Percentiles rank a stretch among this genome's conserved stretches.
phyloP scores from a whole-genome alignment of 805 yeast genomes.

The Saccharomycopsis olivae region DNA sequence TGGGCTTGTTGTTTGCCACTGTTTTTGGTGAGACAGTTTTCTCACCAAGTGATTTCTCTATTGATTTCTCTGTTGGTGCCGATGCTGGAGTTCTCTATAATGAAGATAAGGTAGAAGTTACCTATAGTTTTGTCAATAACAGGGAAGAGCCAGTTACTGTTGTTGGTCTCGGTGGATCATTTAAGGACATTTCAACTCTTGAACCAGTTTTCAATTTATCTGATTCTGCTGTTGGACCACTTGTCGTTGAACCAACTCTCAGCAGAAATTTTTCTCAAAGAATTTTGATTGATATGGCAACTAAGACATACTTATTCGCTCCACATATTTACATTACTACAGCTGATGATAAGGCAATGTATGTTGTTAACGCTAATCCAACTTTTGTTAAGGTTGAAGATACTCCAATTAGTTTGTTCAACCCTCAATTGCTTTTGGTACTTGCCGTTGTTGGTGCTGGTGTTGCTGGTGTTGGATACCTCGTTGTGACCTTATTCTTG shows the following conservation, averaged over 20 bases:
- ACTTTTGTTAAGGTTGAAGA: slow-evolving; percentile 52
- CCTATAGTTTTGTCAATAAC: slow-evolving; percentile 41
- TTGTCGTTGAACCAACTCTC: slow-evolving; percentile 40
- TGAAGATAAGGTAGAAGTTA: slow-evolving; percentile 43
- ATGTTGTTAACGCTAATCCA: slow-evolving; percentile 46
- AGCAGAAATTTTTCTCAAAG: slow-evolving; percentile 43
- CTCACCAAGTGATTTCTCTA: too few relatives aligned
- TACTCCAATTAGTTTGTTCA: slow-evolving; percentile 54
- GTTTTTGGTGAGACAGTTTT: too few relatives aligned
- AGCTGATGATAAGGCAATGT: slow-evolving; percentile 38
- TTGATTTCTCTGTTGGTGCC: slow-evolving; percentile 5
- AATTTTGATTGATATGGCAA: slow-evolving; percentile 49
- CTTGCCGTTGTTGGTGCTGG: slow-evolving; percentile 42
- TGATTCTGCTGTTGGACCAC: slow-evolving; percentile 52
- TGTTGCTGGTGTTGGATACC: slow-evolving; percentile 40
- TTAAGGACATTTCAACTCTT: slow-evolving; percentile 45
- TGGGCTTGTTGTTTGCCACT: too few relatives aligned
- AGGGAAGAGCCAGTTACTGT: slow-evolving; percentile 42
- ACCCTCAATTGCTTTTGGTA: slow-evolving; percentile 61
- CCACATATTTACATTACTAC: slow-evolving; percentile 50
- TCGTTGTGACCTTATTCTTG: slow-evolving; percentile 34
- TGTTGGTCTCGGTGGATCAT: slow-evolving; percentile 60
- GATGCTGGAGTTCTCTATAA: slow-evolving; percentile 28
- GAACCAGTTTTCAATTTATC: slow-evolving; percentile 51
- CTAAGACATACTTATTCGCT: slow-evolving; percentile 42